Conservation (phyloP, 306 rosid species). For the Dalbergia oliveri region DNA sequence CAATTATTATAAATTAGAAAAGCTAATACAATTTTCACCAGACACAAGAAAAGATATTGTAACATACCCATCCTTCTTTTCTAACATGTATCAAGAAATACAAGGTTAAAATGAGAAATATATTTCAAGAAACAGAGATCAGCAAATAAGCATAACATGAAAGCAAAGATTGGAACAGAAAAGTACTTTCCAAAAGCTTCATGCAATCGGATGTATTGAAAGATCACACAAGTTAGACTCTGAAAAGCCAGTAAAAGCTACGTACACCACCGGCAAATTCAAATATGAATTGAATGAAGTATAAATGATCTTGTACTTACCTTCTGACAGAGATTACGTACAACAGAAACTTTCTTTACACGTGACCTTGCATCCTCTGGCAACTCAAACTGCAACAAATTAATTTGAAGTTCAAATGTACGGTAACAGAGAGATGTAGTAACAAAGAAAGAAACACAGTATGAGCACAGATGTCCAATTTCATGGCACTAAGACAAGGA, state of each 20-base stretch:
- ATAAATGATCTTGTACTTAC: constrained; percentile 45
- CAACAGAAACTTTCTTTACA: constrained; percentile 74
- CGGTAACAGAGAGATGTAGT: constrained; percentile 2
- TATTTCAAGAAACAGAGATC: background rate
- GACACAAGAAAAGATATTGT: background rate
- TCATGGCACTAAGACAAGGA: background rate
- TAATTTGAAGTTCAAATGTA: constrained; percentile 16
- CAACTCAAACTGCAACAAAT: constrained; percentile 68
- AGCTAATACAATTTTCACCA: background rate
- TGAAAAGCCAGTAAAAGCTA: background rate
- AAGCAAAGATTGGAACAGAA: background rate
- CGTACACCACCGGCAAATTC: background rate
- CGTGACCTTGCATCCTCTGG: constrained; percentile 68
- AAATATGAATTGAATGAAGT: constrained; percentile 6
- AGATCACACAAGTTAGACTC: background rate
- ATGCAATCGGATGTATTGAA: background rate
- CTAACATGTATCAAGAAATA: constrained; percentile 8
- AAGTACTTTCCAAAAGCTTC: background rate
- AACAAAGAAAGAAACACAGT: constrained; percentile 4
- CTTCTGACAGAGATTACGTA: constrained; percentile 86
- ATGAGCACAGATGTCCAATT: background rate
- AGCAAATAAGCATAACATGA: background rate
- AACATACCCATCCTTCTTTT: constrained; percentile 1
- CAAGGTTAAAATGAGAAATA: background rate
- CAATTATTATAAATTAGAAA: background rate